Percentiles rank a stretch among this genome's conserved stretches.
phyloP scores from a whole-genome alignment of 805 yeast genomes.

The Allodekkera sacchari region DNA sequence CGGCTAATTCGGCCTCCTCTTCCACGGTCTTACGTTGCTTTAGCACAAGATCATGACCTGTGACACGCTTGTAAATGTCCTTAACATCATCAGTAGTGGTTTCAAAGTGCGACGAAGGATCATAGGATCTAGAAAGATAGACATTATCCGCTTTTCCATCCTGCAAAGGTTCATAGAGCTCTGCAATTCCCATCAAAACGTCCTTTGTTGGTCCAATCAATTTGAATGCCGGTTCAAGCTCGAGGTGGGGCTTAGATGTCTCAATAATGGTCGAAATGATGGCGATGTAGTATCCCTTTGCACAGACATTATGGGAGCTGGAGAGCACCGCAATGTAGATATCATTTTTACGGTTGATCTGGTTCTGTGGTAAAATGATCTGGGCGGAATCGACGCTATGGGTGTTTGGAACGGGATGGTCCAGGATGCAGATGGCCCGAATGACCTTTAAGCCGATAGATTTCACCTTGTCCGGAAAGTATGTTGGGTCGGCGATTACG shows the following conservation, averaged over 20 bases:
- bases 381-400: constrained; percentile 82
- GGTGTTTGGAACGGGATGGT: constrained; percentile 83
- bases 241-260: constrained; percentile 86
- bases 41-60: constrained; percentile 85
- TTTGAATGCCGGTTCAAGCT: constrained; percentile 89
- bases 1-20: constrained; percentile 45
- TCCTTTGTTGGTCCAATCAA: constrained; percentile 73
- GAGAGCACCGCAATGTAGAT: constrained; percentile 90
- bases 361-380: constrained; percentile 94
- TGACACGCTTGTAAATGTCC: constrained; percentile 84
- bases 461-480: constrained; percentile 78
- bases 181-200: constrained; percentile 90
- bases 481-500: constrained; percentile 96
- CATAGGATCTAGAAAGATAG: constrained; percentile 82
- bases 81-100: constrained; percentile 94
- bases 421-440: constrained; percentile 80
- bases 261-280: constrained; percentile 92
- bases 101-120: constrained; percentile 93
- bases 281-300: constrained; percentile 84
- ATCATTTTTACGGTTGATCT: constrained; percentile 86
- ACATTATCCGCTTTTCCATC: constrained; percentile 78
- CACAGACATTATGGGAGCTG: constrained; percentile 80
- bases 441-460: constrained; percentile 68
- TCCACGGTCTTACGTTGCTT: constrained; percentile 66
- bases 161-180: constrained; percentile 74